Evolutionary conservation across 2,329 filamentous ascomycete species (phyloP).

Genomic region (Colletotrichum siamense): DNA sequence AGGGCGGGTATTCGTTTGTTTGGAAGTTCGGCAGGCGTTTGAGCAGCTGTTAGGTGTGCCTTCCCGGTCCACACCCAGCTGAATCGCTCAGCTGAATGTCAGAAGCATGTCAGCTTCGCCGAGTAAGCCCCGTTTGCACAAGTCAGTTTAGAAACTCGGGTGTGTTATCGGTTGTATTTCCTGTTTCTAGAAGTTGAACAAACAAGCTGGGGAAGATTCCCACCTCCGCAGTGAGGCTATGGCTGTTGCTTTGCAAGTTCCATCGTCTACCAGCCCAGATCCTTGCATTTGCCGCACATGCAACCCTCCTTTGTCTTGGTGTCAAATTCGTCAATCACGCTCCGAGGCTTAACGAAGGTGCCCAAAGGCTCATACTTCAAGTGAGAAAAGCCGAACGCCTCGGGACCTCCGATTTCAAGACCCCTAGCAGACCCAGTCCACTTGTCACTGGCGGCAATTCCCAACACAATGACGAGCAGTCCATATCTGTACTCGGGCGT

Average conservation of each 20-base stretch:
- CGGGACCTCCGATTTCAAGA: slow-evolving; percentile 54
- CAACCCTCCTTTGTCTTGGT: not conserved
- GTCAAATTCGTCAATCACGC: slow-evolving; percentile 58
- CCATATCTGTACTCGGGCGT: slow-evolving; percentile 63
- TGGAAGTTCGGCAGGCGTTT: not conserved
- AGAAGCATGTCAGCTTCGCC: not conserved
- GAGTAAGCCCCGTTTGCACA: not conserved
- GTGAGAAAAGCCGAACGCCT: slow-evolving; percentile 52
- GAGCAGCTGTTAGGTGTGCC: not conserved
- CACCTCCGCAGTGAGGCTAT: not conserved
- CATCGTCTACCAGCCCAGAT: not conserved
- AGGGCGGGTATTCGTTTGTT: not conserved
- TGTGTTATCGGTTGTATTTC: not conserved
- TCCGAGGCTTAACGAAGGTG: slow-evolving; percentile 52
- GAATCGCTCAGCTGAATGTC: not conserved
- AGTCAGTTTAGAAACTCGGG: not conserved
- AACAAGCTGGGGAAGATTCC: not conserved
- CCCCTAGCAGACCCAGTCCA: slow-evolving; percentile 52
- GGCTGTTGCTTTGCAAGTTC: not conserved
- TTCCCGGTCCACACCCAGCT: not conserved
- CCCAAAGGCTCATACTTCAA: slow-evolving; percentile 54
- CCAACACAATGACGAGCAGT: slow-evolving; percentile 54
- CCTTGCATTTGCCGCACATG: not conserved
- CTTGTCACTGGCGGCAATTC: slow-evolving; percentile 48
- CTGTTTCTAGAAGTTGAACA: not conserved